Evolutionary conservation across 2,329 filamentous ascomycete genomes (phyloP), one percentile per base, ranked within the genome.

Genomic region (Uncinocarpus reesii): DNA sequence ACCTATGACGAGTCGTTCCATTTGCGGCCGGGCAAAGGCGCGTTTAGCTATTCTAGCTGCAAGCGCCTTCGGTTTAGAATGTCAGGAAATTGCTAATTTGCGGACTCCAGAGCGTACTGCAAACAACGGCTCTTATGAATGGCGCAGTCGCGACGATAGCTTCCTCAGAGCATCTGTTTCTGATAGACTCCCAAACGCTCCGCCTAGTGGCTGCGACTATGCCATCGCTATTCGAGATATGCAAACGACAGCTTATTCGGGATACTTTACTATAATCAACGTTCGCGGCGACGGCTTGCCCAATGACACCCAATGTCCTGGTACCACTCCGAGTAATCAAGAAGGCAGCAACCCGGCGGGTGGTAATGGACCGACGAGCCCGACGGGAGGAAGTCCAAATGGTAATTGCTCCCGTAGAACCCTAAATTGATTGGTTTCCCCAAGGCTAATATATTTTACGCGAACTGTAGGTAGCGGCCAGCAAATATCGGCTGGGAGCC

Each of bases 81-180:
- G 16, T 28, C 11, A 7, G 5, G 16, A n/a, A 32, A 47, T 29
- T 28, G 28, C 42, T 47, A 47, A 46, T 34, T 1, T 34, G n/a
- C 13, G 23, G 7, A 4, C 31, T 32, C 24, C 24, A 53, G 52
- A 32, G 18, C 35, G 36, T 11, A 50, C 49, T 3, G 32, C 29
- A 7, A 53, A 53, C 44, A 53, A 53, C 32, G 52, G 52, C 16
- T 47, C 49, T 11, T 53, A 51, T 34, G 15, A 41, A 37, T 53
- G 49, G 52, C 52, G 52, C 20, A 52, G 49, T 26, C 42, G 43
- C 15, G 52, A 53, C 40, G 52, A 53, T 26, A 10, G n/a, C 4
- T 52, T 53, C 31, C 47, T 53, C 16, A 34, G 47, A 16, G 51
- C 48, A 8, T 3, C 15, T 10, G 16, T 11, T 13, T 26, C 7